phyloP scores from a whole-genome alignment of 768 basidiomycete genomes.

The Podaxis pistillaris region DNA sequence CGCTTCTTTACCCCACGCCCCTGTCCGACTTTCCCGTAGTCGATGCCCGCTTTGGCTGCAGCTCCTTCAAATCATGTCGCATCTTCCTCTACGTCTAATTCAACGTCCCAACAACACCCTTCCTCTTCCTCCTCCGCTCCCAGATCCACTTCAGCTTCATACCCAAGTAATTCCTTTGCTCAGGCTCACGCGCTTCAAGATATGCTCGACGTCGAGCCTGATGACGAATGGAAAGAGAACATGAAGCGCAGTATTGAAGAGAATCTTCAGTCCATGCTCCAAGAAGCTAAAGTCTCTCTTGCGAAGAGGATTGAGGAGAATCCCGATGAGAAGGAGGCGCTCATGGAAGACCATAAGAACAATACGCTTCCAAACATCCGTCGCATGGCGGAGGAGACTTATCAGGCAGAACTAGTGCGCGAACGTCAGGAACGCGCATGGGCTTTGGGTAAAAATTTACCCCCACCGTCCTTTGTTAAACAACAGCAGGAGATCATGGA shows the following conservation, averaged over 20 bases:
- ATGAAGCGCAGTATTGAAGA: constrained; percentile 51
- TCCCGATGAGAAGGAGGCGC: constrained; percentile 27
- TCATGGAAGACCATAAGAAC: constrained; percentile 34
- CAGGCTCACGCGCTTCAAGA: constrained; percentile 14
- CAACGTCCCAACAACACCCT: constrained; percentile 16
- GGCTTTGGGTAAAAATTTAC: constrained; percentile 37
- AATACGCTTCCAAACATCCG: constrained; percentile 43
- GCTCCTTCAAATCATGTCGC: constrained; percentile 4
- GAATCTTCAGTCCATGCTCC: constrained; percentile 39
- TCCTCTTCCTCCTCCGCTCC: constrained; percentile 22
- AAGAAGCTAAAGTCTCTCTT: constrained; percentile 62
- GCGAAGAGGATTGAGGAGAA: constrained; percentile 48
- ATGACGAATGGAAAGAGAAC: constrained; percentile 51
- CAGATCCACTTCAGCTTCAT: constrained; percentile 1
- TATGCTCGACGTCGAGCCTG: constrained; percentile 44
- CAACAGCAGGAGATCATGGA: constrained; percentile 46
- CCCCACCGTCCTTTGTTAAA: constrained; percentile 27
- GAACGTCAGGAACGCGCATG: constrained; percentile 52
- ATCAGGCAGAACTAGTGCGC: constrained; percentile 38
- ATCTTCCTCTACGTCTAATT: constrained; percentile 6
- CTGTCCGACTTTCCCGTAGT: constrained; percentile 15
- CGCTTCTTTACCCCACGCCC: not conserved
- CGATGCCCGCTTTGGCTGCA: constrained; percentile 35
- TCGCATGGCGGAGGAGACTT: constrained; percentile 44
- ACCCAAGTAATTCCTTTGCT: not conserved